Conservation (phyloP, 352 stramenopile genomes). For the Saprolegnia parasitica region DNA sequence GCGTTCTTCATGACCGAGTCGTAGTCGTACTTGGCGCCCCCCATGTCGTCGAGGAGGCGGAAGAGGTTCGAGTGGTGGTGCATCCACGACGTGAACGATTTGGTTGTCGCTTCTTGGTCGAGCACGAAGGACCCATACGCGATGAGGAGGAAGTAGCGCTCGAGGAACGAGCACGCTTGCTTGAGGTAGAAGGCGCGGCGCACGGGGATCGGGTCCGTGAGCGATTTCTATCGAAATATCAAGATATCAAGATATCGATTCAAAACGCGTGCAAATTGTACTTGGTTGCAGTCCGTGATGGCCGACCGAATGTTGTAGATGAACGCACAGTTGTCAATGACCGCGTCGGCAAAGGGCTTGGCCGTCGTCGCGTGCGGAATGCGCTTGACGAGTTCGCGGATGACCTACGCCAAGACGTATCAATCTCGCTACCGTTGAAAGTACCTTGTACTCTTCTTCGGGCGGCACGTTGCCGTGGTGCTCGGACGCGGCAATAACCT, state of each 20-base stretch:
- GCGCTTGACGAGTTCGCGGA: background rate
- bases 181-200: slow-evolving; percentile 18
- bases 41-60: slow-evolving; percentile 25
- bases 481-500: slow-evolving; percentile 3
- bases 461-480: background rate
- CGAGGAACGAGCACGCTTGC: slow-evolving; percentile 27
- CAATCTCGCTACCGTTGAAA: background rate
- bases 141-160: slow-evolving; percentile 33
- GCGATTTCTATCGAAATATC: slow-evolving; percentile 5
- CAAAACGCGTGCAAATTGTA: too few species aligned
- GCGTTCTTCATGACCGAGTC: slow-evolving; percentile 19
- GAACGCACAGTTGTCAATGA: slow-evolving; percentile 15
- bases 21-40: slow-evolving; percentile 16
- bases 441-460: slow-evolving; percentile 22
- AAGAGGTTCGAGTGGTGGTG: slow-evolving; percentile 30
- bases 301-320: slow-evolving; percentile 23
- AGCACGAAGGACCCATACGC: slow-evolving; percentile 31
- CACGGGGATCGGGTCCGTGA: slow-evolving; percentile 7
- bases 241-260: background rate
- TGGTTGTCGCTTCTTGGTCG: background rate
- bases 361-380: slow-evolving; percentile 1
- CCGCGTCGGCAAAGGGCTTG: slow-evolving; percentile 14
- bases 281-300: slow-evolving; percentile 18
- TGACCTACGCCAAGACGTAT: slow-evolving; percentile 2
- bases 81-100: slow-evolving; percentile 33